Evolutionary conservation across 257 asterid genomes (phyloP), one percentile per base, ranked within the genome.

Genomic region (Nicotiana tomentosiformis): DNA sequence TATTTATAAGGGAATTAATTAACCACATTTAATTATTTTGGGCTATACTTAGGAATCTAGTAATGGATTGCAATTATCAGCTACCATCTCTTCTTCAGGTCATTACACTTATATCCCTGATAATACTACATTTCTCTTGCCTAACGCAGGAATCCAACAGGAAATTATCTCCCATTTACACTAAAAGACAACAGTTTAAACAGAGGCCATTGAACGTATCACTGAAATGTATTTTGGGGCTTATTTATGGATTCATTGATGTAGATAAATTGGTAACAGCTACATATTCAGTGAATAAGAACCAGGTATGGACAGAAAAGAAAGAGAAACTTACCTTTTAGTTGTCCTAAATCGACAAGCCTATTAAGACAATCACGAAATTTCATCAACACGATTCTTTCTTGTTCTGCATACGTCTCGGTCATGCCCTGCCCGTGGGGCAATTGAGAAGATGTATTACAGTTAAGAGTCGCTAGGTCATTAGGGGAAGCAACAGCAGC

Each of bases 291-390:
- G 43, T 51, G 80, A 26, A 76, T 43, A 39, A 51, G 64, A 35
- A 49, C 43, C 80, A 72, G 80, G 53, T 76, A 49, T 14, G 29
- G 80, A 32, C 43, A 76, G 15, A 46, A 49, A 46, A 81, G 46
- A 66, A 78, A 85, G 51, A 84, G 77, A 81, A 84, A 84, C 91
- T 89, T 90, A 84, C 98, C 98, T 93, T 91, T 93, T 82, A 93
- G 86, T 86, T 96, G 94, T 83, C 98, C 99, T 78, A 91, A 89
- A n/a, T 97, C 92, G 89, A 94, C 89, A 82, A 96, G 99, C 81
- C 91, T 88, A 85, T 92, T 91, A 37, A 96, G 99, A 89, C 98
- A 96, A 81, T 96, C 98, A 81, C 98, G 93, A 77, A 96, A 94
- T 90, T 90, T 89, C 51, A 95, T 90, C 90, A 96, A 88, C 82